Base-by-base conservation (phyloP, 768 basidiomycete genomes). In the Boletus pseudo-olivaceus region DNA sequence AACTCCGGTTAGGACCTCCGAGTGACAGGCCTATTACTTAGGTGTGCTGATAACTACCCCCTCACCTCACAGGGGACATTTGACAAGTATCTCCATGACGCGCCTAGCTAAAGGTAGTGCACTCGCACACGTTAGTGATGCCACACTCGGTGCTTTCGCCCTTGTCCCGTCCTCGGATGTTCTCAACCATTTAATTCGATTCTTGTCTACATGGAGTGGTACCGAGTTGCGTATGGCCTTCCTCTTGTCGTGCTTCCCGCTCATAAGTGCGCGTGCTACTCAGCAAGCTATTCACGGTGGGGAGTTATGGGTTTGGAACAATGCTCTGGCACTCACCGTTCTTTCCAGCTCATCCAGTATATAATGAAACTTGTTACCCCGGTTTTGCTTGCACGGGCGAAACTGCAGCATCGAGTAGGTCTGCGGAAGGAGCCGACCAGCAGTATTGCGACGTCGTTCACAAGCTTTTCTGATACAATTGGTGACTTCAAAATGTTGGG, bases 191-290 rank as follows among this genome's bases (percentile, higher is more conserved):
- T 75, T 90, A 9, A 77, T 90, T 37, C 76, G 88, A 63, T 91
- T 83, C 65, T 75, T 93, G 49, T 83, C 86, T 51, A 89, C 90
- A 62, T 92, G 88, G 88, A 86, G 83, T 67, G 90, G 90, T 27
- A 90, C 82, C 81, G 91, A 93, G 90, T 91, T 67, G 75, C 68
- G 83, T 83, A 57, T 58, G 30, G 33, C 35, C 55, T 27, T 59
- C 44, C 55, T 62, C 23, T 35, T 29, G 54, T 42, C 37, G 40
- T 42, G 37, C 43, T 42, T 20, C 38, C 27, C 38, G 47, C 67
- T 61, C 47, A 60, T 52, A 33, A 46, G 44, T 50, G 38, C 17
- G 19, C 33, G 26, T 14, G 33, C 46, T 17, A 34, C 48, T 41
- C 64, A 91, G 89, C 72, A 91, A 91, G 67, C 65, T 90, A 32